phyloP scores from a whole-genome alignment of 2,329 filamentous ascomycete genomes.

The Calonectria hongkongensis region DNA sequence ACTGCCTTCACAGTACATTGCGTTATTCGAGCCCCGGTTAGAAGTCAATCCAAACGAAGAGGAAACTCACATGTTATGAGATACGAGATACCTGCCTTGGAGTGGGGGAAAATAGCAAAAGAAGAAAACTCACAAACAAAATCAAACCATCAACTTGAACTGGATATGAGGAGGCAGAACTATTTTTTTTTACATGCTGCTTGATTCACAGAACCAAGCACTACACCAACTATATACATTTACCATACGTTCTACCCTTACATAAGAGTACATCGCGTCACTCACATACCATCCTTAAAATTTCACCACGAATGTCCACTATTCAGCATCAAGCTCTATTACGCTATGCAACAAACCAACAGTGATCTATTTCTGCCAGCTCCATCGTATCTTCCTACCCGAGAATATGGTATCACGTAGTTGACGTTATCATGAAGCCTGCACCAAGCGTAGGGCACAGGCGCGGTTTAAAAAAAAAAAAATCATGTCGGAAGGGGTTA shows the following conservation, averaged over 20 bases:
- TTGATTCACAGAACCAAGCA: constrained; percentile 42
- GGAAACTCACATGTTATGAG: constrained; percentile 52
- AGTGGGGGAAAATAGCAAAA: constrained; percentile 39
- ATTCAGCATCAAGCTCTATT: constrained; percentile 51
- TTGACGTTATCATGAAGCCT: constrained; percentile 47
- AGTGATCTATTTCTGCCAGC: constrained; percentile 40
- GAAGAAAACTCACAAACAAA: constrained; percentile 40
- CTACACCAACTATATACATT: constrained; percentile 39
- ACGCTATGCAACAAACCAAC: constrained; percentile 51
- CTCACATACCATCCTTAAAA: constrained; percentile 33
- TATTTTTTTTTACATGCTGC: constrained; percentile 48
- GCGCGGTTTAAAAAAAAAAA: constrained; percentile 31
- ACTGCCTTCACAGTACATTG: constrained; percentile 22
- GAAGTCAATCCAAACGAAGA: constrained; percentile 37
- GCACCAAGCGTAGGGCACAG: constrained; percentile 27
- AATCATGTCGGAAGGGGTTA: constrained; percentile 59
- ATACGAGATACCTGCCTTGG: constrained; percentile 56
- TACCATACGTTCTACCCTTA: constrained; percentile 37
- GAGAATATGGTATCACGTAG: constrained; percentile 54
- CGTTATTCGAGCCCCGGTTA: background rate
- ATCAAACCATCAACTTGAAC: constrained; percentile 35
- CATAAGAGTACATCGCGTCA: constrained; percentile 41
- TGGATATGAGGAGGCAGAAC: constrained; percentile 39
- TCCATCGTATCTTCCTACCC: constrained; percentile 42
- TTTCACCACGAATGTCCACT: constrained; percentile 41